phyloP scores from a whole-genome alignment of 331 rosid genomes.

The Rosa hybrid region DNA sequence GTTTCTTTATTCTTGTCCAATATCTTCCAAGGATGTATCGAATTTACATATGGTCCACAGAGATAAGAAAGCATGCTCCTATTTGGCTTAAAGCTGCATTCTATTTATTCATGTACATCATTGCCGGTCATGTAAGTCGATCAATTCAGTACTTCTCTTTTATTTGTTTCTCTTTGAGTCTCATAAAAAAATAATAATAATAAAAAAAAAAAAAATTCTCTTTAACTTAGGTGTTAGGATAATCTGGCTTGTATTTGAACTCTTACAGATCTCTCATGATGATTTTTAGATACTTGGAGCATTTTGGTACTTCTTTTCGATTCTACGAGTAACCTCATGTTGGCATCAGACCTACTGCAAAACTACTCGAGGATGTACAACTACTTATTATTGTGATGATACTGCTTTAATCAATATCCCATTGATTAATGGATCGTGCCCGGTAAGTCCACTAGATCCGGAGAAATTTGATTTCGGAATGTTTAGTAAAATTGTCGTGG shows the following conservation, averaged over 20 bases:
- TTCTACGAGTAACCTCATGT: background rate
- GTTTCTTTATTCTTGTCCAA: background rate
- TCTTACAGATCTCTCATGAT: background rate
- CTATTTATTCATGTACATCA: slow-evolving; percentile 16
- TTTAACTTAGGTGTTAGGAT: no score
- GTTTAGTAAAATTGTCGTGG: no score
- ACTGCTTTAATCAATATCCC: background rate
- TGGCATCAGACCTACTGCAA: background rate
- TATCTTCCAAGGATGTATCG: slow-evolving; percentile 28
- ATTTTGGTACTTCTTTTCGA: background rate
- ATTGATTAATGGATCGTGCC: background rate
- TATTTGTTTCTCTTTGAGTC: no score
- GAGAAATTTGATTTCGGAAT: background rate
- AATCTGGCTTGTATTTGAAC: no score
- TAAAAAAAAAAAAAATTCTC: no score
- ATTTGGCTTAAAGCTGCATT: slow-evolving; percentile 11
- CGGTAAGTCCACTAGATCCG: background rate
- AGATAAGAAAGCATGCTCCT: background rate
- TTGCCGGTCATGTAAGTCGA: slow-evolving; percentile 6
- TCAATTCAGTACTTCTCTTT: no score
- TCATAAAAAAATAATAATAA: no score
- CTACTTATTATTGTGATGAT: background rate
- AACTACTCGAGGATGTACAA: background rate
- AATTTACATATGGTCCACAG: slow-evolving; percentile 21
- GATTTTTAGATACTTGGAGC: background rate